Conservation (phyloP, 495 filamentous ascomycete genomes). For the Penicillium salamii region DNA sequence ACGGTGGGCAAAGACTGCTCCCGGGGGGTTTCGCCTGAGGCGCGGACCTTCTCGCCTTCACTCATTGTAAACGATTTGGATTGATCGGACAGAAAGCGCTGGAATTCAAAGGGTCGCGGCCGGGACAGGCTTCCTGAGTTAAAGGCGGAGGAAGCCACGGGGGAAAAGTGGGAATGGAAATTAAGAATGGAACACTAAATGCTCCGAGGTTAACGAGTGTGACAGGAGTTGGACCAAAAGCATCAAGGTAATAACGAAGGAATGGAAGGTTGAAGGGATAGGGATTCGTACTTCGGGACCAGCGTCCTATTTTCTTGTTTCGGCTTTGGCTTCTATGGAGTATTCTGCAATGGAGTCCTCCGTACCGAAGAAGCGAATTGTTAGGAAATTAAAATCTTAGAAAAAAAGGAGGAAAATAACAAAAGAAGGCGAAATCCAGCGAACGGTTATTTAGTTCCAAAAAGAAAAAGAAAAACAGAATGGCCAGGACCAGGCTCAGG, state of each 20-base stretch:
- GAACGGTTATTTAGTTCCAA: background rate
- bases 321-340: too few species aligned
- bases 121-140: slow-evolving; percentile 45
- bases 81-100: slow-evolving; percentile 49
- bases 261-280: slow-evolving; percentile 21
- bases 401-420: too few species aligned
- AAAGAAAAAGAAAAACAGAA: background rate
- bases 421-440: background rate
- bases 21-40: slow-evolving; percentile 68
- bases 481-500: background rate
- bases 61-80: slow-evolving; percentile 52
- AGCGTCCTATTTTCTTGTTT: slow-evolving; percentile 4
- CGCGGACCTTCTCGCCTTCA: slow-evolving; percentile 74
- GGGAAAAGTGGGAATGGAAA: slow-evolving; percentile 19
- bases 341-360: too few species aligned
- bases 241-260: slow-evolving; percentile 27
- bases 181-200: slow-evolving; percentile 19
- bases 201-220: slow-evolving; percentile 20
- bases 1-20: slow-evolving; percentile 73
- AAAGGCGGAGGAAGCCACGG: slow-evolving; percentile 48
- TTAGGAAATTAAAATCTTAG: background rate
- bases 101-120: slow-evolving; percentile 51
- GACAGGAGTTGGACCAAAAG: slow-evolving; percentile 20
- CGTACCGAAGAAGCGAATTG: background rate
- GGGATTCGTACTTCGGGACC: slow-evolving; percentile 19